phyloP scores from a whole-genome alignment of 2,329 filamentous ascomycete species.

The Aspergillus amoenus region DNA sequence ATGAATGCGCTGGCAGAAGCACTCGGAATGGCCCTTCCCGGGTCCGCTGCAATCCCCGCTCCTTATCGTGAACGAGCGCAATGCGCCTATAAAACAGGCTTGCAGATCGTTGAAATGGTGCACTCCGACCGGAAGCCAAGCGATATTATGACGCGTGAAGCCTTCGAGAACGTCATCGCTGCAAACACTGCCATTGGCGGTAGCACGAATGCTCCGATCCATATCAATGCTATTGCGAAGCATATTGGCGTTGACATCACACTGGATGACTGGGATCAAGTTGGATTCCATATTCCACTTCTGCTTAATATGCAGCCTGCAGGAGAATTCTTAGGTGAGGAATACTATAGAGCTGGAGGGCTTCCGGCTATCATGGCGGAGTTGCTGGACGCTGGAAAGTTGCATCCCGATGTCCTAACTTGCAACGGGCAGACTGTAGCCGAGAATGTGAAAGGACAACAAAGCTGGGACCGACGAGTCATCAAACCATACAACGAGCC shows the following conservation, averaged over 20 bases:
- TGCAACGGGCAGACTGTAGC: slow-evolving; percentile 49
- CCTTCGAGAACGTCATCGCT: slow-evolving; percentile 58
- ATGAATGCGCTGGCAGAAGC: slow-evolving; percentile 56
- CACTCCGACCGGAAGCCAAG: slow-evolving; percentile 50
- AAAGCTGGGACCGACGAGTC: slow-evolving; percentile 51
- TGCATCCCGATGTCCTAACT: slow-evolving; percentile 46
- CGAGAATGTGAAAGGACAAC: slow-evolving; percentile 46
- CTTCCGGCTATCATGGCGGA: slow-evolving; percentile 56
- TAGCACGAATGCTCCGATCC: slow-evolving; percentile 58
- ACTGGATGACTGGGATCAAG: slow-evolving; percentile 55
- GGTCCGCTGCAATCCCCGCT: slow-evolving; percentile 53
- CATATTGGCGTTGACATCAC: slow-evolving; percentile 53
- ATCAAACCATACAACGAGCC: slow-evolving; percentile 49
- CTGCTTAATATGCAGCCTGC: slow-evolving; percentile 57
- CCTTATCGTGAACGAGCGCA: slow-evolving; percentile 50
- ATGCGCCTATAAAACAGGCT: slow-evolving; percentile 50
- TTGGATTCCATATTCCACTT: slow-evolving; percentile 53
- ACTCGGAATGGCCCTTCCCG: slow-evolving; percentile 54
- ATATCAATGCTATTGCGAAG: slow-evolving; percentile 55
- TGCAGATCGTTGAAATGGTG: slow-evolving; percentile 53
- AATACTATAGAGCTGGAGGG: slow-evolving; percentile 56
- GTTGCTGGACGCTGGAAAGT: slow-evolving; percentile 49
- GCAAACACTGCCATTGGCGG: slow-evolving; percentile 57
- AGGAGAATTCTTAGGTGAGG: slow-evolving; percentile 54
- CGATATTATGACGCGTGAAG: slow-evolving; percentile 56